Evolutionary conservation across 2,329 filamentous ascomycete genomes (phyloP).

Genomic region (Teratosphaeriaceae sp.): DNA sequence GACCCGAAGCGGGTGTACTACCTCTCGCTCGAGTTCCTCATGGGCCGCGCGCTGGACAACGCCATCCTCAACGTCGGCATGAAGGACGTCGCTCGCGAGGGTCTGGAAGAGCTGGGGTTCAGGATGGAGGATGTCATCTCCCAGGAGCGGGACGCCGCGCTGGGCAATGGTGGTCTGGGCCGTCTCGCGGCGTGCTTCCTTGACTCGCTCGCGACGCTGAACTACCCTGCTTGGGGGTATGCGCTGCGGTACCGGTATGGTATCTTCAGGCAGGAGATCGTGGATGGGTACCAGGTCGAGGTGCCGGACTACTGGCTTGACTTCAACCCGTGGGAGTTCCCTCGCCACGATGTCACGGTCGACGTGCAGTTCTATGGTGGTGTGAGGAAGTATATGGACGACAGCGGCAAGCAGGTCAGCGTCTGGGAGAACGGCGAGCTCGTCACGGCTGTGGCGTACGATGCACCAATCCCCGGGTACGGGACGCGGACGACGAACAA

Average conservation of each 20-base stretch:
- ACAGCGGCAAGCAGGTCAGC: constrained; percentile 62
- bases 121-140: constrained; percentile 91
- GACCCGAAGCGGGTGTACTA: constrained; percentile 97
- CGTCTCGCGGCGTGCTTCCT: constrained; percentile 94
- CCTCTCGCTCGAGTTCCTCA: constrained; percentile 92
- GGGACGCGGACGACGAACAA: constrained; percentile 91
- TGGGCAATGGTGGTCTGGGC: constrained; percentile 93
- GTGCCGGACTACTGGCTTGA: constrained; percentile 99
- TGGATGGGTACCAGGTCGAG: constrained; percentile 96
- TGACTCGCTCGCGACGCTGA: constrained; percentile 88
- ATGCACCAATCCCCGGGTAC: constrained; percentile 81
- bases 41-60: constrained; percentile 95
- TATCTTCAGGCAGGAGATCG: constrained; percentile 99
- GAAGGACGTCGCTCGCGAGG: constrained; percentile 79
- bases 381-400: constrained; percentile 67
- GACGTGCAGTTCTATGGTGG: constrained; percentile 95
- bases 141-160: constrained; percentile 92
- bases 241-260: constrained; percentile 86
- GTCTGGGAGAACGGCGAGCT: constrained; percentile 91
- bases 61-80: constrained; percentile 93
- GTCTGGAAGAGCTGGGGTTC: constrained; percentile 85
- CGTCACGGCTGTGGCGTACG: constrained; percentile 87
- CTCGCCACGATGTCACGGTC: constrained; percentile 88
- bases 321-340: constrained; percentile 99
- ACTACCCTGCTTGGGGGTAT: constrained; percentile 97